phyloP scores from a whole-genome alignment of 495 filamentous ascomycete species.

The Sordaria brevicollis region DNA sequence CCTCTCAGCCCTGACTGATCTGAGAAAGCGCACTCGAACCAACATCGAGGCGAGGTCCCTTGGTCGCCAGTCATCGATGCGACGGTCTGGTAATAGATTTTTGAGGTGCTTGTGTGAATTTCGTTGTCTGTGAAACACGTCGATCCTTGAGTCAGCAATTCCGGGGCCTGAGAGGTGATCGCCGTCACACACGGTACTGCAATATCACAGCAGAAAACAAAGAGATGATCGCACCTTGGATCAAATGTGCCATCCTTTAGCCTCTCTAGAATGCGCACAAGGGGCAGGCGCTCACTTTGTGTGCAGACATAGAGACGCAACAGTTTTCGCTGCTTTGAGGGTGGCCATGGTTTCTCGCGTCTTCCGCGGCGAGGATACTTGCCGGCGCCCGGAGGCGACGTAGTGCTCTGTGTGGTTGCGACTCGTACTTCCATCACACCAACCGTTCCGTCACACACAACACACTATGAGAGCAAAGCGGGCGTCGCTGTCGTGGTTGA shows the following conservation, averaged over 20 bases:
- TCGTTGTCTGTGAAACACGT: conserved; percentile 14
- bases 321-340: conserved; percentile 21
- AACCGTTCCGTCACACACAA: neutral
- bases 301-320: conserved; percentile 25
- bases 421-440: neutral
- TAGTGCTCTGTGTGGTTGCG: neutral
- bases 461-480: neutral
- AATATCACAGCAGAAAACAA: neutral
- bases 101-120: conserved; percentile 26
- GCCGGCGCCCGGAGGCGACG: conserved; percentile 12
- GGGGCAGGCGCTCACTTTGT: conserved; percentile 23
- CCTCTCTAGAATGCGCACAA: conserved; percentile 21
- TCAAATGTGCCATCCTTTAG: conserved; percentile 24
- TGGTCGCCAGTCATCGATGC: conserved; percentile 26
- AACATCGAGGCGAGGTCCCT: conserved; percentile 21
- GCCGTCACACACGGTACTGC: neutral
- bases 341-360: conserved; percentile 26
- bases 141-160: neutral
- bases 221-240: conserved; percentile 15
- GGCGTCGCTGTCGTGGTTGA: neutral
- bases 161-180: neutral
- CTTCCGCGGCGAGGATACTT: conserved; percentile 18
- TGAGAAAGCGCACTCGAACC: conserved; percentile 19
- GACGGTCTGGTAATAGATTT: conserved; percentile 22
- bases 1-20: conserved; percentile 18